Conservation (phyloP, 345 rosid species). For the Lepidium africanum region DNA sequence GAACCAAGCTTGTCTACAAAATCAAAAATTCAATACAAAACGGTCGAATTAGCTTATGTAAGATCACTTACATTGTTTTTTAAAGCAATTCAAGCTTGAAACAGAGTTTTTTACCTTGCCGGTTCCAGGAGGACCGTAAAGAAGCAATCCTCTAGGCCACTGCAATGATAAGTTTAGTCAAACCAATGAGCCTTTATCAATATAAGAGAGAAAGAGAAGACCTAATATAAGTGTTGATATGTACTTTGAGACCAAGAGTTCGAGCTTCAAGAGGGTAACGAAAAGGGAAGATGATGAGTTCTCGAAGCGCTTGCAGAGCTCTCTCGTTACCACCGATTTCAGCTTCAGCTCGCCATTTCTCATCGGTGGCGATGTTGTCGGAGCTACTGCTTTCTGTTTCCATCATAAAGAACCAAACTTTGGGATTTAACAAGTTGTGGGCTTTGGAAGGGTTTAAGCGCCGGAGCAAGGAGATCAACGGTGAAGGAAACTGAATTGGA, state of each 20-base stretch:
- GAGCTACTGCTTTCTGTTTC: constrained; percentile 12
- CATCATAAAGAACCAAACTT: constrained; percentile 2
- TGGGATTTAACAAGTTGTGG: background rate
- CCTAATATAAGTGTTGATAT: background rate
- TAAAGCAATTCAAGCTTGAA: background rate
- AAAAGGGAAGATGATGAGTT: constrained; percentile 71
- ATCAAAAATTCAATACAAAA: background rate
- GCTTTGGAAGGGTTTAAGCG: constrained; percentile 13
- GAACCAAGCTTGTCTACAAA: constrained; percentile 78
- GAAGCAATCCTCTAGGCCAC: constrained; percentile 87
- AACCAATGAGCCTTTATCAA: background rate
- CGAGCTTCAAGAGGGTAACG: constrained; percentile 59
- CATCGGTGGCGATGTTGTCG: constrained; percentile 18
- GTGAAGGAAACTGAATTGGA: background rate
- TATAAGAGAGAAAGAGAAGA: background rate
- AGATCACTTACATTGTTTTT: background rate
- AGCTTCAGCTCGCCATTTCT: constrained; percentile 58
- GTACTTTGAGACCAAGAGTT: constrained; percentile 75
- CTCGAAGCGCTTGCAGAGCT: constrained; percentile 79
- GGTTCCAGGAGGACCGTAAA: constrained; percentile 90
- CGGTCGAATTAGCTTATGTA: background rate
- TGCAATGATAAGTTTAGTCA: constrained; percentile 18
- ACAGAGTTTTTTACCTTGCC: constrained; percentile 59
- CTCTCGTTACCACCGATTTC: constrained; percentile 68
- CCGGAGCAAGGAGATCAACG: background rate